Percentiles rank a stretch among this genome's conserved stretches.
phyloP scores from a whole-genome alignment of 257 asterid species.

The Solanum chmielewskii region DNA sequence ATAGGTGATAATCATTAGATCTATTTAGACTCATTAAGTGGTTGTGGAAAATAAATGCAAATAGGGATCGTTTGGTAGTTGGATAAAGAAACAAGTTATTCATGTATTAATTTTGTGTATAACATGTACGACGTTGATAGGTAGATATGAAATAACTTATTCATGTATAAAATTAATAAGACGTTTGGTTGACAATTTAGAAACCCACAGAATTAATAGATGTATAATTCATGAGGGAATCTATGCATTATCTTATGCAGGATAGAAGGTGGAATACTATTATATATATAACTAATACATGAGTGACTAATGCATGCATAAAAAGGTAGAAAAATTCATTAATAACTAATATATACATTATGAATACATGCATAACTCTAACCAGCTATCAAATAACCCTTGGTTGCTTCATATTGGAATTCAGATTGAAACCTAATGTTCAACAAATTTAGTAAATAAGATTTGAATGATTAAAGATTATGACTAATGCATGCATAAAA shows the following conservation, averaged over 20 bases:
- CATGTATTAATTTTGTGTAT: neutral
- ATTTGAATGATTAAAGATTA: no score
- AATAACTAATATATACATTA: no score
- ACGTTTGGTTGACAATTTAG: neutral
- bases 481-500: neutral
- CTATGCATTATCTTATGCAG: neutral
- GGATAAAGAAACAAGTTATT: neutral
- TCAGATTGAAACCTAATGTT: neutral
- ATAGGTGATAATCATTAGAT: neutral
- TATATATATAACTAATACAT: neutral
- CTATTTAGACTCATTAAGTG: neutral
- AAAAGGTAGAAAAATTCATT: no score
- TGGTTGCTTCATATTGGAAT: neutral
- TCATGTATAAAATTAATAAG: neutral
- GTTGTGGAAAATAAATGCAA: neutral
- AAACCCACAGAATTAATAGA: neutral
- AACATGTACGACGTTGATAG: neutral
- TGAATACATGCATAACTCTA: neutral
- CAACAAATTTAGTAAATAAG: no score
- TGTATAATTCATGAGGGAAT: neutral
- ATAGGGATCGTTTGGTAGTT: neutral
- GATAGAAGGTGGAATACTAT: neutral
- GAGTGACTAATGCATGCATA: neutral
- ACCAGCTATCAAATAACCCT: neutral
- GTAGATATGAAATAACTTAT: neutral